Percentiles rank a stretch among this genome's conserved stretches.
Conservation (phyloP, 192 early-diverging fungal species). For the Linnemannia zychae region DNA sequence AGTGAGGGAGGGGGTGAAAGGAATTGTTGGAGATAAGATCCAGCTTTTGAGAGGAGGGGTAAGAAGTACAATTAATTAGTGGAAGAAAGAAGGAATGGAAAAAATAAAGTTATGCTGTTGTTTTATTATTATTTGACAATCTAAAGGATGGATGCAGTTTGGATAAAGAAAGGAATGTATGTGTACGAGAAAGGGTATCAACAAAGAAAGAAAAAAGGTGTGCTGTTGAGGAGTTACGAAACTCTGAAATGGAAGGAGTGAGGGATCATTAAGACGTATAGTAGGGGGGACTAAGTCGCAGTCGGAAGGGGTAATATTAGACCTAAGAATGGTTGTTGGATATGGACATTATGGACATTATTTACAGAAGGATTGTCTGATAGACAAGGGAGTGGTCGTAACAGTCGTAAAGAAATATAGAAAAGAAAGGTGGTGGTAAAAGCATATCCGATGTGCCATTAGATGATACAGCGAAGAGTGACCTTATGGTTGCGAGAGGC, state of each 20-base stretch:
- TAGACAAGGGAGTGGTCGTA: background rate
- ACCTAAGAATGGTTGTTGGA: background rate
- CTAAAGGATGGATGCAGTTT: background rate
- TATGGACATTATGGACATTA: conserved; percentile 24
- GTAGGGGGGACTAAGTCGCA: background rate
- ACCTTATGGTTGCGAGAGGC: conserved; percentile 41
- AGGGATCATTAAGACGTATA: background rate
- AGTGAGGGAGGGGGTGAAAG: background rate
- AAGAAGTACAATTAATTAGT: background rate
- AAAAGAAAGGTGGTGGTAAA: background rate
- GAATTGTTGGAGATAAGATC: background rate
- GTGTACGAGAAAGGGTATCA: background rate
- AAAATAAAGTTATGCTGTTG: background rate
- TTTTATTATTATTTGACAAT: background rate
- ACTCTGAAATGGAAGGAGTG: background rate
- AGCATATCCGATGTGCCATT: background rate
- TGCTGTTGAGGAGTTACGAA: background rate
- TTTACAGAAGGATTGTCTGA: background rate
- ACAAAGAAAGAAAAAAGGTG: background rate
- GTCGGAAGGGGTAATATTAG: background rate
- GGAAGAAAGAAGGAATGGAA: too few relatives aligned
- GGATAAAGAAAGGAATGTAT: background rate
- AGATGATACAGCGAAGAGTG: conserved; percentile 33
- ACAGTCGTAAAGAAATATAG: background rate
- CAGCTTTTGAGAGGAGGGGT: background rate